Percentiles rank a stretch among this genome's conserved stretches.
Conservation (phyloP, 345 rosid genomes). For the Moricandia arvensis region DNA sequence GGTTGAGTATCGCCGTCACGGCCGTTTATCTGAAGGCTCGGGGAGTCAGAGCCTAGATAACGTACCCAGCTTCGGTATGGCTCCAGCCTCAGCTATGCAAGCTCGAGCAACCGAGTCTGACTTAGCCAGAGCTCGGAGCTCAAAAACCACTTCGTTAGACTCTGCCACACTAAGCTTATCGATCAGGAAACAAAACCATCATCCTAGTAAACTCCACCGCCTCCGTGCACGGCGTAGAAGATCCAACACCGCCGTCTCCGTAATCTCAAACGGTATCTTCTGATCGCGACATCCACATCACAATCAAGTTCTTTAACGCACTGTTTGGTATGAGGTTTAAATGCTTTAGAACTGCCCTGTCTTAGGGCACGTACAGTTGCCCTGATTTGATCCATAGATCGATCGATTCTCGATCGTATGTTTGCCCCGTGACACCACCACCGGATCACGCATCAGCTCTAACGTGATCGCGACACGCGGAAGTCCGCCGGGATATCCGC, state of each 20-base stretch:
- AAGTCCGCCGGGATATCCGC: constrained; percentile 61
- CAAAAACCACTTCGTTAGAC: constrained; percentile 52
- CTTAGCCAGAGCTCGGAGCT: constrained; percentile 76
- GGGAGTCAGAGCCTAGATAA: constrained; percentile 53
- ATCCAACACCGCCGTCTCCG: constrained; percentile 29
- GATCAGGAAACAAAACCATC: constrained; percentile 72
- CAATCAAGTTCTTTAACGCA: constrained; percentile 69
- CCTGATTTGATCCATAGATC: constrained; percentile 78
- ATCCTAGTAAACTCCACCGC: constrained; percentile 67
- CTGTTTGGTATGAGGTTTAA: constrained; percentile 61
- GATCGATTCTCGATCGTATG: constrained; percentile 82
- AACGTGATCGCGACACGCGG: constrained; percentile 82
- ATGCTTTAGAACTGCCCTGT: constrained; percentile 81
- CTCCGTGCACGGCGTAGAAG: constrained; percentile 32
- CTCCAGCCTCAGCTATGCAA: constrained; percentile 79
- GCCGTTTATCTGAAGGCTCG: constrained; percentile 82
- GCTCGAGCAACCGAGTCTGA: constrained; percentile 67
- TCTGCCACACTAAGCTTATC: constrained; percentile 48
- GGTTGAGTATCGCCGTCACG: constrained; percentile 72
- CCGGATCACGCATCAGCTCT: constrained; percentile 86
- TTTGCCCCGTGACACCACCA: constrained; percentile 87
- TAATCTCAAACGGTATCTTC: constrained; percentile 58
- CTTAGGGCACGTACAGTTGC: constrained; percentile 83
- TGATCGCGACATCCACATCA: constrained; percentile 89
- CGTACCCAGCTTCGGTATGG: constrained; percentile 58